A percentile compares a stretch with the other conserved stretches of the same genome.
These are phyloP conservation scores for Esteya vermicola DNA, from an alignment of 2,329 filamentous ascomycete species.

Conservation along the genomic window DNA sequence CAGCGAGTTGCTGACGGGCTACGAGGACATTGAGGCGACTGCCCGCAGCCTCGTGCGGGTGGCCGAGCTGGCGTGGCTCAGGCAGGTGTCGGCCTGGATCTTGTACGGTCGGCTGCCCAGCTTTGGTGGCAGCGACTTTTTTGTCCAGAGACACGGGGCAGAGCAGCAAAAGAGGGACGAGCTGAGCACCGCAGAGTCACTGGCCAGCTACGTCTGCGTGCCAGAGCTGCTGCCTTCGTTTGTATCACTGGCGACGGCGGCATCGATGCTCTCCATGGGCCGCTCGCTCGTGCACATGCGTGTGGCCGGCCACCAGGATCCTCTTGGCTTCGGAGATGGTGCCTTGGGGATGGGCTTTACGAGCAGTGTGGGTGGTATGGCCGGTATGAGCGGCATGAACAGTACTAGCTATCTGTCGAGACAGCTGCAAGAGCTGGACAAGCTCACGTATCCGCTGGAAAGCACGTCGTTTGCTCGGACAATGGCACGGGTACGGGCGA, in stretches of 20 bases:
- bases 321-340: too few species aligned
- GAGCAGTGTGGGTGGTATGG: too few species aligned
- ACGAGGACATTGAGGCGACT: conserved; percentile 68
- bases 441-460: conserved; percentile 60
- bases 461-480: conserved; percentile 54
- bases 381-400: conserved; percentile 11
- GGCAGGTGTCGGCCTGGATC: conserved; percentile 81
- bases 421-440: conserved; percentile 56
- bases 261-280: conserved; percentile 82
- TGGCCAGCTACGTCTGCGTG: conserved; percentile 43
- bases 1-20: conserved; percentile 70
- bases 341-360: too few species aligned
- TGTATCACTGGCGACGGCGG: conserved; percentile 57
- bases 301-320: conserved; percentile 14
- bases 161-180: conserved; percentile 15
- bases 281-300: conserved; percentile 77
- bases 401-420: conserved; percentile 41
- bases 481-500: conserved; percentile 63
- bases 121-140: conserved; percentile 74
- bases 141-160: conserved; percentile 40
- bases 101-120: conserved; percentile 72
- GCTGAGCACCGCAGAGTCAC: background rate
- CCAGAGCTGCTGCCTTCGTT: conserved; percentile 60
- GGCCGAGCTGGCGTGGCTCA: conserved; percentile 83
- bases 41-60: conserved; percentile 58